Percentiles rank a stretch among this genome's conserved stretches.
Evolutionary conservation across 1,284 basidiomycete genomes (phyloP).

Genomic region (Heterobasidion irregulare): DNA sequence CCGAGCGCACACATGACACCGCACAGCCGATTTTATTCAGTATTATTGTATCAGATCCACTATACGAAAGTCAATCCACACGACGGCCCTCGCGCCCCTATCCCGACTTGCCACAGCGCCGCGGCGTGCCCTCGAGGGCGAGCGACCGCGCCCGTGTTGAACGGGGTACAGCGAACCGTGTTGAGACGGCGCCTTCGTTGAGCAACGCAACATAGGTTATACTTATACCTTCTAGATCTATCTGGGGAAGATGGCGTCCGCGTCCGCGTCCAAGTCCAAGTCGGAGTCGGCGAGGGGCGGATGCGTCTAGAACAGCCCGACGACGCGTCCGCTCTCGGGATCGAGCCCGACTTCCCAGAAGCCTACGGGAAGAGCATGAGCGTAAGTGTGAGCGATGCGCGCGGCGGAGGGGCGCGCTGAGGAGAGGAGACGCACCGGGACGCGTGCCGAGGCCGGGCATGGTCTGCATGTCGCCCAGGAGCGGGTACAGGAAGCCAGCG

Average conservation of each 20-base stretch:
- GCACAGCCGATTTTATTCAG: background rate
- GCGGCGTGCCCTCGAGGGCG: background rate
- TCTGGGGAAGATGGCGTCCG: constrained; percentile 23
- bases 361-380: constrained; percentile 28
- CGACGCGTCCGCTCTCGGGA: constrained; percentile 58
- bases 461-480: constrained; percentile 93
- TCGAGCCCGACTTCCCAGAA: constrained; percentile 88
- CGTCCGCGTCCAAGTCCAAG: constrained; percentile 1
- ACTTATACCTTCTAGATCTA: constrained; percentile 9
- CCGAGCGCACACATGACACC: background rate
- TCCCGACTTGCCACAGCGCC: background rate
- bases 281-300: background rate
- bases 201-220: background rate
- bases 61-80: no score
- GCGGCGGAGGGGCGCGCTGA: background rate
- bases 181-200: constrained; percentile 16
- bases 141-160: background rate
- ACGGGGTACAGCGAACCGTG: constrained; percentile 14
- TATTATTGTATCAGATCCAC: background rate
- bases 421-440: constrained; percentile 47
- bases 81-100: background rate
- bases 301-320: constrained; percentile 61
- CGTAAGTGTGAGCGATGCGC: background rate
- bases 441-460: constrained; percentile 96
- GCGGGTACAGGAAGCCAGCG: constrained; percentile 93